Evolutionary conservation across 2,329 filamentous ascomycete species (phyloP), one percentile per base, ranked within the genome.

Genomic region (Calonectria pauciramosa): DNA sequence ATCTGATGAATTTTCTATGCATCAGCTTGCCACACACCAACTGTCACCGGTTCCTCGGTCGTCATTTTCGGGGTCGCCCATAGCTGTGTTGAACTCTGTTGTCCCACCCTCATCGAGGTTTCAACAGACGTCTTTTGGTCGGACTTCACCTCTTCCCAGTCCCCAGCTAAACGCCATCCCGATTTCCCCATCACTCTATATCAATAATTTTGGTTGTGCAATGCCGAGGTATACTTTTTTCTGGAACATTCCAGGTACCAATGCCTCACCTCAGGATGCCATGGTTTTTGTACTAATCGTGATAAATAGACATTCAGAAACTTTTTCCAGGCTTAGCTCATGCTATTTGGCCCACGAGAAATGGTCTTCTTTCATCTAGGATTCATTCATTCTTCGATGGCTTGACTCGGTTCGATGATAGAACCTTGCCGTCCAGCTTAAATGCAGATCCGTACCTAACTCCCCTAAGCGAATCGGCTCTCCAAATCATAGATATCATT

Each of bases 381-480:
- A 44, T 28, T 1, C 2, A 4, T 63, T 20, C 23, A 41, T 13
- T 7, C 7, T 32, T 47, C 2, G 3, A 18, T 20, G 23, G 28
- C 14, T 4, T 5, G 1, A 8, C n/a, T 23, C 13, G 4, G 11
- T 4, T 3, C 18, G 3, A 14, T 1, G 0, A 10, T 2, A 8
- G 8, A 47, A 30, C 2, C 4, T 44, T 47, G 32, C 18, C 20
- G 10, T 41, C 18, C 9, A 16, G 11, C 11, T 7, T 47, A 7
- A 41, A 23, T 32, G 9, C 5, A 4, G 23, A 64, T 32, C 36
- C 60, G 1, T 14, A 32, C 6, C 26, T 64, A 16, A 26, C 14
- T 4, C 4, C 26, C 4, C 28, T 64, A 8, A 47, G 10, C 2
- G 6, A 26, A 64, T 30, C 13, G 4, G 8, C 16, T n/a, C 7